Evolutionary conservation across 108 stramenopile genomes (phyloP).

Genomic region (Conticribra guillardii): DNA sequence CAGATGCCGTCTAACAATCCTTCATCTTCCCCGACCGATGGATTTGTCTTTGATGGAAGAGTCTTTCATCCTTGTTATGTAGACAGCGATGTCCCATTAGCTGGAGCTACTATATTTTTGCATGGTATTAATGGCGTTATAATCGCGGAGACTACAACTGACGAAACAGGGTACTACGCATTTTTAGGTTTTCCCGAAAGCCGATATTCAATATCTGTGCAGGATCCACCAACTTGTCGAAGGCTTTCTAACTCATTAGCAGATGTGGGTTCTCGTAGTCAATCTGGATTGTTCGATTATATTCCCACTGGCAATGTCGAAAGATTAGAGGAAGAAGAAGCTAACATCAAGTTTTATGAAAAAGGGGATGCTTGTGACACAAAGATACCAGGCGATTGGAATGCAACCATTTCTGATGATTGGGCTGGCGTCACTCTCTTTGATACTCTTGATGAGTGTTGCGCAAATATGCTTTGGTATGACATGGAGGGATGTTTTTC

Average conservation of each 20-base stretch:
- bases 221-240: not conserved
- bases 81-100: not conserved
- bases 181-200: not conserved
- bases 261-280: not conserved
- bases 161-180: not conserved
- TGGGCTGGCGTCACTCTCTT: constrained; percentile 1
- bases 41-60: not conserved
- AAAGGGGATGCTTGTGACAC: constrained; percentile 7
- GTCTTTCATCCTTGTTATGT: not conserved
- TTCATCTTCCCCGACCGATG: not conserved
- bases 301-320: not conserved
- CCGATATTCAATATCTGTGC: not conserved
- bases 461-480: constrained; percentile 18
- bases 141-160: not conserved
- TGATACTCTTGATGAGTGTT: constrained; percentile 31
- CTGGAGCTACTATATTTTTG: not conserved
- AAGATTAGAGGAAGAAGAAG: not conserved
- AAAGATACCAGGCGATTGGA: not conserved
- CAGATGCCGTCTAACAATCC: not conserved
- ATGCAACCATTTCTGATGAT: not conserved
- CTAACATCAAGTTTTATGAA: constrained; percentile 2
- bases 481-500: constrained; percentile 17
- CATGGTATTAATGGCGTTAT: not conserved
- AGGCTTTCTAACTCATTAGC: no score
- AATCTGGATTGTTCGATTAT: not conserved